Conservation (phyloP, 345 rosid species). For the Euphorbia lathyris region DNA sequence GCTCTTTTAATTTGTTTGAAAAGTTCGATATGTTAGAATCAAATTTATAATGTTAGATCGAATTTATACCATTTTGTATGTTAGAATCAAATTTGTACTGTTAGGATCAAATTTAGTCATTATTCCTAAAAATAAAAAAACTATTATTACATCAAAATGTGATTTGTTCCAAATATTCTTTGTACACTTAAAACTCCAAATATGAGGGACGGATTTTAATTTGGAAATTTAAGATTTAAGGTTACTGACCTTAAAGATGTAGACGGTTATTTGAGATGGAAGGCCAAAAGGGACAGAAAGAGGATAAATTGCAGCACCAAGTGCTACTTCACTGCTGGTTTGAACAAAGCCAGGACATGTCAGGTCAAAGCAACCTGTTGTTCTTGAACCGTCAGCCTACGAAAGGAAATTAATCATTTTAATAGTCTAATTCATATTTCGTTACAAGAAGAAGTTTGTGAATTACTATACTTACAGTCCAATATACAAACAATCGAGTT, state of each 20-base stretch:
- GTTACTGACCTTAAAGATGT: constrained; percentile 40
- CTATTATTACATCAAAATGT: too few relatives aligned
- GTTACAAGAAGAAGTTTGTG: neutral
- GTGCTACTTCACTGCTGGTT: constrained; percentile 48
- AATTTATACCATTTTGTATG: too few relatives aligned
- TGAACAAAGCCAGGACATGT: constrained; percentile 63
- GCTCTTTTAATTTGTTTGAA: too few relatives aligned
- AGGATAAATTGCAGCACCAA: constrained; percentile 55
- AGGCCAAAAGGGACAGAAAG: constrained; percentile 36
- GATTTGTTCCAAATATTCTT: too few relatives aligned
- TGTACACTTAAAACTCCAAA: too few relatives aligned
- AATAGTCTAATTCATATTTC: too few relatives aligned
- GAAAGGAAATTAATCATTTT: neutral
- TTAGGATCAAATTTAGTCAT: too few relatives aligned
- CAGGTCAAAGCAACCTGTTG: constrained; percentile 59
- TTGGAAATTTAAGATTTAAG: neutral
- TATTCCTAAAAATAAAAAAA: too few relatives aligned
- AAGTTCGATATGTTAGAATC: too few relatives aligned
- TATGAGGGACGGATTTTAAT: too few relatives aligned
- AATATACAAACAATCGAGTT: constrained; percentile 47
- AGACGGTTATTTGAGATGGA: constrained; percentile 46
- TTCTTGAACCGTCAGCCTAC: constrained; percentile 43
- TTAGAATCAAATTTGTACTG: too few relatives aligned
- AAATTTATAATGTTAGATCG: too few relatives aligned
- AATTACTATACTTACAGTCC: constrained; percentile 51